These are phyloP conservation scores for Ciborinia camelliae DNA, from an alignment of 2,329 filamentous ascomycete species.

Conservation along the genomic window DNA sequence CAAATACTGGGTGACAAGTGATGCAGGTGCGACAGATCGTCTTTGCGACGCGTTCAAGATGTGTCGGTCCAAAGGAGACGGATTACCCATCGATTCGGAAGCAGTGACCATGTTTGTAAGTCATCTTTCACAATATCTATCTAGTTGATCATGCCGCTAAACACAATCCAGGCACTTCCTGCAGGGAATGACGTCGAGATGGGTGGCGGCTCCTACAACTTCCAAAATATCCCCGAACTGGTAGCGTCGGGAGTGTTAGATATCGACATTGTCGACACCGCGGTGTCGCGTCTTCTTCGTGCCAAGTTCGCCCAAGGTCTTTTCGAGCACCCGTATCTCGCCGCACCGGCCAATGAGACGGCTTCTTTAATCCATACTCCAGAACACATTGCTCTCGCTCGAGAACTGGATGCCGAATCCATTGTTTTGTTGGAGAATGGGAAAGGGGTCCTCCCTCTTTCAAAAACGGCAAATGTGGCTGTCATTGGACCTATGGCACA, in stretches of 20 bases:
- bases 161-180: slow-evolving; percentile 48
- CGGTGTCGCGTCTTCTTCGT: slow-evolving; percentile 61
- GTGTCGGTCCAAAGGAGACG: slow-evolving; percentile 47
- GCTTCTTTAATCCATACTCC: slow-evolving; percentile 60
- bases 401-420: slow-evolving; percentile 74
- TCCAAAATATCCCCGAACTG: slow-evolving; percentile 62
- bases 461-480: slow-evolving; percentile 64
- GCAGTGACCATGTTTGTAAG: slow-evolving; percentile 58
- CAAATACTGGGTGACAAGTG: slow-evolving; percentile 61
- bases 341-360: slow-evolving; percentile 53
- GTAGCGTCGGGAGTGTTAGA: slow-evolving; percentile 59
- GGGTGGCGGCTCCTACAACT: slow-evolving; percentile 72
- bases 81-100: slow-evolving; percentile 56
- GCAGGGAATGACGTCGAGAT: slow-evolving; percentile 73
- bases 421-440: slow-evolving; percentile 79
- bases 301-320: slow-evolving; percentile 68
- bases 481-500: slow-evolving; percentile 75
- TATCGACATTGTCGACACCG: slow-evolving; percentile 58
- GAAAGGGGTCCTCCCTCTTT: slow-evolving; percentile 59
- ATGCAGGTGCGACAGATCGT: slow-evolving; percentile 69
- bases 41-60: slow-evolving; percentile 62
- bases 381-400: slow-evolving; percentile 66
- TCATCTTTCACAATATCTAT: not conserved
- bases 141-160: not conserved
- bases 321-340: slow-evolving; percentile 67